Percentiles rank a stretch among this genome's conserved stretches.
phyloP scores from a whole-genome alignment of 495 filamentous ascomycete species.

The Neurospora sp. region DNA sequence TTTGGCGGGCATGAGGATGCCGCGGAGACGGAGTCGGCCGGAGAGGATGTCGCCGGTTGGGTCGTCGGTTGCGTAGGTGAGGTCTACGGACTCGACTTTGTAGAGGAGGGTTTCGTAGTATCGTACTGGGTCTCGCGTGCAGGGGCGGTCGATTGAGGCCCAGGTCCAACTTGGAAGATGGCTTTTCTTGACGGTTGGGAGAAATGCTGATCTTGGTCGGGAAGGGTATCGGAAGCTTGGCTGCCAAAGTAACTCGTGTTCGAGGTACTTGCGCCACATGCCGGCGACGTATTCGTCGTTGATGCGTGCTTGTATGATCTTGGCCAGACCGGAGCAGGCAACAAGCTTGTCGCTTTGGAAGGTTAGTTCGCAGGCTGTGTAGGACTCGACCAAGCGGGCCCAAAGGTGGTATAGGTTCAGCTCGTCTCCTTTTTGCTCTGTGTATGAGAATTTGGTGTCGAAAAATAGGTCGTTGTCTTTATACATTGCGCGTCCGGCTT shows the following conservation, averaged over 20 bases:
- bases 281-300: constrained; percentile 1
- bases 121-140: background rate
- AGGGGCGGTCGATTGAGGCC: background rate
- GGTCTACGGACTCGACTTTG: background rate
- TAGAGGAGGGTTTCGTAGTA: background rate
- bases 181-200: background rate
- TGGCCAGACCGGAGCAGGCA: background rate
- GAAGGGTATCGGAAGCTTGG: background rate
- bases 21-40: background rate
- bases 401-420: background rate
- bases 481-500: background rate
- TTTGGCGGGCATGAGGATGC: background rate
- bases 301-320: background rate
- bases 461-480: background rate
- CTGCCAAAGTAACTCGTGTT: constrained; percentile 1
- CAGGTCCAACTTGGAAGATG: background rate
- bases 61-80: background rate
- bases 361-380: background rate
- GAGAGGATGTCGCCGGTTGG: background rate
- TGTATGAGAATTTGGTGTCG: background rate
- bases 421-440: background rate
- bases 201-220: fast-evolving
- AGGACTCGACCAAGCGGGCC: background rate
- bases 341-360: constrained; percentile 2
- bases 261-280: constrained; percentile 3